These are phyloP conservation scores for Mycena leptocephala DNA, from an alignment of 768 basidiomycete genomes.

Conservation along the genomic window DNA sequence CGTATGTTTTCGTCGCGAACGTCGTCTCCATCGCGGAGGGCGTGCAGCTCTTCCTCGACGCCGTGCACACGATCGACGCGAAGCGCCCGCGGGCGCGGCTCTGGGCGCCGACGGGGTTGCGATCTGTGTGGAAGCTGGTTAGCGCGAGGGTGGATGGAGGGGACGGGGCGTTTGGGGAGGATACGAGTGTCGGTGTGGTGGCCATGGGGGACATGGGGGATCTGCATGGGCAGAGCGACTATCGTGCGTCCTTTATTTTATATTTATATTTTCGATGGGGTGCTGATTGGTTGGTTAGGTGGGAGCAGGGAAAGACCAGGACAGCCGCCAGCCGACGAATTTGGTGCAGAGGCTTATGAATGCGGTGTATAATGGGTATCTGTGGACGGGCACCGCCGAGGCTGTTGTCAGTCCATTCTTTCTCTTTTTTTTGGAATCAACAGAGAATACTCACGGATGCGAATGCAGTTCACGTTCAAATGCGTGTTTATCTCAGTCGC, in stretches of 20 bases:
- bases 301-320: constrained; percentile 54
- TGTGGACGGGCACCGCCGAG: constrained; percentile 60
- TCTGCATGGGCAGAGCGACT: constrained; percentile 2
- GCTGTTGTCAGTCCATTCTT: constrained; percentile 50
- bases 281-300: not conserved
- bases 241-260: constrained; percentile 27
- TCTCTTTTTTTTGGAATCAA: not conserved
- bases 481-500: no score
- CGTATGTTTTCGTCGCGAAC: constrained; percentile 66
- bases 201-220: constrained; percentile 37
- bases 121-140: no score
- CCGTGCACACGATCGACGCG: no score
- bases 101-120: no score
- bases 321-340: constrained; percentile 64
- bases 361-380: constrained; percentile 50
- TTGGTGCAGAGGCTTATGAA: constrained; percentile 57
- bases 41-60: constrained; percentile 54
- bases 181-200: no score
- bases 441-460: not conserved
- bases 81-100: no score
- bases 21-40: constrained; percentile 57
- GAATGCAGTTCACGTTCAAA: no score
- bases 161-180: no score
- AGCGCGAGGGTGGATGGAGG: no score
- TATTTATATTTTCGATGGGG: not conserved